A percentile compares a stretch with the other conserved stretches of the same genome.
Evolutionary conservation across 257 asterid genomes (phyloP).

Genomic region (Primulina huaijiensis): DNA sequence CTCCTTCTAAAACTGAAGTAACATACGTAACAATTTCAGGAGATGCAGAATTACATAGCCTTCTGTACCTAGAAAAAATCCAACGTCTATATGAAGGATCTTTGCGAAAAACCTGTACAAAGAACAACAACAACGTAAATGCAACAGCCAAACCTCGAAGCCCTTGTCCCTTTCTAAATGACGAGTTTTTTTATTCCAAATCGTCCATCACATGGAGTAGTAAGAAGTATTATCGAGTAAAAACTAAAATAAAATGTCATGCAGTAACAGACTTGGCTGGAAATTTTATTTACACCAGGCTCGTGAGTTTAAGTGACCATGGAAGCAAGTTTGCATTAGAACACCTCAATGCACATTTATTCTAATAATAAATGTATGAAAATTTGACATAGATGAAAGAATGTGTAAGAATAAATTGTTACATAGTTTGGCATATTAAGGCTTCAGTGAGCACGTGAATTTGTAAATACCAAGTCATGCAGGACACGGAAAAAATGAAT

Average conservation of each 20-base stretch:
- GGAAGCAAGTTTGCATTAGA: conserved; percentile 5
- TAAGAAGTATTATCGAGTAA: neutral
- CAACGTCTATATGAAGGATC: conserved; percentile 53
- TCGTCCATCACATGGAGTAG: conserved; percentile 7
- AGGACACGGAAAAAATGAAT: neutral
- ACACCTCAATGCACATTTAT: neutral
- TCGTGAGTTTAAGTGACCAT: conserved; percentile 4
- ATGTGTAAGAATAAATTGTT: neutral
- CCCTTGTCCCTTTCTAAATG: neutral
- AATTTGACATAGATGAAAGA: conserved; percentile 9
- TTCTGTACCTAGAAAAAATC: conserved; percentile 65
- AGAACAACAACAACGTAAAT: conserved; percentile 26
- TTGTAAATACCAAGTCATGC: conserved; percentile 18
- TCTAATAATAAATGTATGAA: neutral
- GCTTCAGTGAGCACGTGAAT: conserved; percentile 9
- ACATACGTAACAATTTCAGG: conserved; percentile 60
- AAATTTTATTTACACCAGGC: conserved; percentile 15
- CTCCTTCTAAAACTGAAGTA: conserved; percentile 58
- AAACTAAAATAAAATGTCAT: neutral
- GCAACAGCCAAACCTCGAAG: conserved; percentile 20
- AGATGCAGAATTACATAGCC: conserved; percentile 59
- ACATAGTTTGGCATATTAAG: conserved; percentile 11
- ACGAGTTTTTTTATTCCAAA: conserved; percentile 17
- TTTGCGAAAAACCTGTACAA: conserved; percentile 66
- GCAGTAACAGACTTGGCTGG: conserved; percentile 5